A percentile compares a stretch with the other conserved stretches of the same genome.
Evolutionary conservation across 108 stramenopile genomes (phyloP).

Genomic region (Stephanodiscus minutulus): DNA sequence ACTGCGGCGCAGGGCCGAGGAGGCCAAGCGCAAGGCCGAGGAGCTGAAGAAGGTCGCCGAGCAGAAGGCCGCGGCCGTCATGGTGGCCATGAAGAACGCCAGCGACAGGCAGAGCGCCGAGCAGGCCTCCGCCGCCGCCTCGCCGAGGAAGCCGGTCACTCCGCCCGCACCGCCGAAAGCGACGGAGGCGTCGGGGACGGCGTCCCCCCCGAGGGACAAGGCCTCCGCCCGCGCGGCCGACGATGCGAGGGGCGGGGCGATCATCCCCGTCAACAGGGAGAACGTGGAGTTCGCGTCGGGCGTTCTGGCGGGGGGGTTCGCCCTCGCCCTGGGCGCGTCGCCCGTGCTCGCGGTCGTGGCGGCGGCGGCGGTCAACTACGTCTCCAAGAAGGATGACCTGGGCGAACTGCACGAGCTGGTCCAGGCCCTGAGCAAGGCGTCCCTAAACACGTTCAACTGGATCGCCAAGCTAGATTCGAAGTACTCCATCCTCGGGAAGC

Average conservation of each 20-base stretch:
- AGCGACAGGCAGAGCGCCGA: conserved; percentile 9
- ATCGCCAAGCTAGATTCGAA: conserved; percentile 50
- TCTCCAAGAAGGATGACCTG: conserved; percentile 49
- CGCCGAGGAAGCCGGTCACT: conserved; percentile 7
- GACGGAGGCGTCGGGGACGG: neutral
- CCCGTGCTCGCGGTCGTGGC: conserved; percentile 42
- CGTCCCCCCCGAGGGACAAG: conserved; percentile 15
- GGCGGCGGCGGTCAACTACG: conserved; percentile 50
- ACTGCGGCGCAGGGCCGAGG: conserved; percentile 37
- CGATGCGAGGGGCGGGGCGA: conserved; percentile 20
- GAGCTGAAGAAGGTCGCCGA: conserved; percentile 44
- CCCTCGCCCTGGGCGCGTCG: conserved; percentile 30
- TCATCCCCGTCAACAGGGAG: conserved; percentile 51
- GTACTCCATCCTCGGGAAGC: conserved; percentile 40
- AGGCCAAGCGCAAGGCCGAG: conserved; percentile 44
- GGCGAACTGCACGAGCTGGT: conserved; percentile 51
- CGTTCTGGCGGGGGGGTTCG: conserved; percentile 37
- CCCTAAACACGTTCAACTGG: conserved; percentile 47
- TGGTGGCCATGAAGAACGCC: conserved; percentile 45
- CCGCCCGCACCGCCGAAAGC: conserved; percentile 4
- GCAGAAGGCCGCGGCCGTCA: conserved; percentile 36
- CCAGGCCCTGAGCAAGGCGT: conserved; percentile 40
- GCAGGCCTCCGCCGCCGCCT: neutral
- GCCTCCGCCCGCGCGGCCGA: conserved; percentile 10
- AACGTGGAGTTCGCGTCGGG: conserved; percentile 55